Evolutionary conservation across 306 rosid species (phyloP).

Genomic region (Albizia julibrissin): DNA sequence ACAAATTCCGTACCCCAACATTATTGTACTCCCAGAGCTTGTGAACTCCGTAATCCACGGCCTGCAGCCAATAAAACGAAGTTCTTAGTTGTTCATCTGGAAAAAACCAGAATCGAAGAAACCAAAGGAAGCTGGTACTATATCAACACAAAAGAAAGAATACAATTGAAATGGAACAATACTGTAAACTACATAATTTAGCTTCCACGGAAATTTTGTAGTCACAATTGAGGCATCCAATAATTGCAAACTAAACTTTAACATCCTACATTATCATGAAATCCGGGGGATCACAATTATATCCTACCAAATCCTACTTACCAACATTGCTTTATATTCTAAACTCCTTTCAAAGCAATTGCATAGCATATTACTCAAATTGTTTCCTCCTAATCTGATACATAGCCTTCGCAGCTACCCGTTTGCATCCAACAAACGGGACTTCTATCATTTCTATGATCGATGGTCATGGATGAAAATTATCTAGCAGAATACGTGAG

Average conservation of each 20-base stretch:
- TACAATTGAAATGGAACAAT: background rate
- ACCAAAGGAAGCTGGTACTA: background rate
- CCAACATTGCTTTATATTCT: background rate
- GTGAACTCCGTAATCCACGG: constrained; percentile 77
- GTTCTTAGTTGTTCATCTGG: background rate
- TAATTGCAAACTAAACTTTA: background rate
- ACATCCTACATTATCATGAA: background rate
- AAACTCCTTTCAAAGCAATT: background rate
- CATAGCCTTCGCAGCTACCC: background rate
- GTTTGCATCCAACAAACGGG: background rate
- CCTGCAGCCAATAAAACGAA: constrained; percentile 46
- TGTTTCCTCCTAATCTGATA: background rate
- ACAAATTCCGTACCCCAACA: constrained; percentile 58
- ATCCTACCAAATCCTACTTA: background rate
- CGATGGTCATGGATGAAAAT: background rate
- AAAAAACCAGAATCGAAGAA: background rate
- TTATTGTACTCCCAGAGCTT: constrained; percentile 77
- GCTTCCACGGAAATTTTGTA: background rate
- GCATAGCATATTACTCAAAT: background rate
- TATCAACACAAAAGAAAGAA: background rate
- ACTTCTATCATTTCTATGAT: background rate
- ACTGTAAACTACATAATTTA: background rate
- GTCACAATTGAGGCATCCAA: background rate
- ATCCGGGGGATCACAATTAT: too few relatives aligned
- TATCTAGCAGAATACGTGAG: background rate